Percentiles rank a stretch among this genome's conserved stretches.
Evolutionary conservation across 2,329 filamentous ascomycete species (phyloP).

Genomic region (Aspergillus neotritici): DNA sequence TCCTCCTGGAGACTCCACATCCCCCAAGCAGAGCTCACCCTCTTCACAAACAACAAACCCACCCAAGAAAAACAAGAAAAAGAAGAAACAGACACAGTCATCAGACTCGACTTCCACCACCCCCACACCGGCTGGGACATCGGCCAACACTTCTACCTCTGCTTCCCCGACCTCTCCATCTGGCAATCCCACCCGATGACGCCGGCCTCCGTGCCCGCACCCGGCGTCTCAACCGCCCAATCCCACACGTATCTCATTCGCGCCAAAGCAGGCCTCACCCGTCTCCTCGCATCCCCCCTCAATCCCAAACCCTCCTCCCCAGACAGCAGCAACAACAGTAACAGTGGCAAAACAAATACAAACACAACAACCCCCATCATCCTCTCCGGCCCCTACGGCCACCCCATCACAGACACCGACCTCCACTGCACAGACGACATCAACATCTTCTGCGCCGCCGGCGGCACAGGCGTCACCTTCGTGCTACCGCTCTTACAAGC

Average conservation of each 20-base stretch:
- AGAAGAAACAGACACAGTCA: conserved; percentile 31
- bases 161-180: conserved; percentile 60
- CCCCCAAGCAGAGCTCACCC: conserved; percentile 46
- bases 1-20: conserved; percentile 47
- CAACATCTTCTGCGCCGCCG: conserved; percentile 49
- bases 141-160: conserved; percentile 68
- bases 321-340: conserved; percentile 28
- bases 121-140: conserved; percentile 57
- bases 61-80: conserved; percentile 38
- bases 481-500: conserved; percentile 48
- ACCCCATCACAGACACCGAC: conserved; percentile 42
- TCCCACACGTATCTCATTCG: conserved; percentile 40
- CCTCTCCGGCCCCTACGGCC: conserved; percentile 60
- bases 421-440: conserved; percentile 33
- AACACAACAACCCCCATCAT: conserved; percentile 51
- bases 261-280: conserved; percentile 41
- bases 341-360: too few relatives aligned
- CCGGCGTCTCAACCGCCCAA: conserved; percentile 10
- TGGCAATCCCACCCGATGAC: conserved; percentile 72
- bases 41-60: conserved; percentile 52
- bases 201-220: conserved; percentile 49
- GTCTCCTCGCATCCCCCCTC: conserved; percentile 20
- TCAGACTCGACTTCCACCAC: conserved; percentile 62
- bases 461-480: conserved; percentile 56
- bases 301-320: conserved; percentile 20